Evolutionary conservation across 495 filamentous ascomycete genomes (phyloP), one percentile per base, ranked within the genome.

Genomic region (Podospora pseudoanserina): DNA sequence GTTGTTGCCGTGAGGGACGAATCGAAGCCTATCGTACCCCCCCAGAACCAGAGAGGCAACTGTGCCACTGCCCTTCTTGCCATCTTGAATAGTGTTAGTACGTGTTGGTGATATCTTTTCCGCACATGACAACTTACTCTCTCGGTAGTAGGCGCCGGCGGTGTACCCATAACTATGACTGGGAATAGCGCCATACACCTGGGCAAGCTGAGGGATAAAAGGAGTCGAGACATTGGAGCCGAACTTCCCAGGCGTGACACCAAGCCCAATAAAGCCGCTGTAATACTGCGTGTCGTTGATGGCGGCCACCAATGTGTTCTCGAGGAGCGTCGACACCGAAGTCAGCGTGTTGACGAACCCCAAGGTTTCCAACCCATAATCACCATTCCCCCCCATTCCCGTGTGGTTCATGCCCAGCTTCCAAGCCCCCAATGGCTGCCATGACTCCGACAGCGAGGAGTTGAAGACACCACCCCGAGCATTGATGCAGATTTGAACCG

Each of bases 161-260:
- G 89, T 90, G 72, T 87, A 91, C 60, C 87, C 88, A 72, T 88
- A 91, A 69, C 83, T 87, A 57, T 88, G 80, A 63, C 86, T 89
- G 28, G 87, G 85, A 65, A 89, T 87, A 2, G 67, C 68, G 32
- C 84, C 84, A 63, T 80, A 76, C 55, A 81, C 76, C 64, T 86
- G 77, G 44, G 85, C 83, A 56, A 89, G 71, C 30, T 80, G 76
- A 3, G 82, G 70, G 67, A 79, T 76, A 65, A 75, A 74, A 18
- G 68, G 78, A 54, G 74, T 72, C 32, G 74, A 74, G n/a, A 79
- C 65, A 55, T 78, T 78, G 28, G 71, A 57, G 30, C 76, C 74
- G 56, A 85, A 83, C 30, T 69, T 78, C 62, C 81, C 82, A 9
- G 76, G 78, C 19, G 76, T 81, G 13, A 81, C 79, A 4, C 83